Percentiles rank a stretch among this genome's conserved stretches.
Conservation (phyloP, 805 yeast genomes). For the Tetrapisispora nanseiensis region DNA sequence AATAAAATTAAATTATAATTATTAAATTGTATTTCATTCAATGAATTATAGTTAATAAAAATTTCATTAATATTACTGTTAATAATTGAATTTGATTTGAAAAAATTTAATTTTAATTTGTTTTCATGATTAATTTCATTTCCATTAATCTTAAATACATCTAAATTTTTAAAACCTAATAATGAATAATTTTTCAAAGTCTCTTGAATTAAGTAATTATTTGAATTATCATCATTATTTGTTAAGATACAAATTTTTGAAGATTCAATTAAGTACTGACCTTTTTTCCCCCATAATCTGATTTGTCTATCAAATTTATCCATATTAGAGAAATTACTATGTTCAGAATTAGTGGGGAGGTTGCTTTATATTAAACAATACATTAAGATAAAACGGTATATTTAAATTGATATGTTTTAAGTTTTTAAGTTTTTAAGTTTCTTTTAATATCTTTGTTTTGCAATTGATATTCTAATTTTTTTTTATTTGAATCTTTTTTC, state of each 20-base stretch:
- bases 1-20: conserved; percentile 1
- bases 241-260: conserved; percentile 56
- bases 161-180: conserved; percentile 40
- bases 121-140: no score
- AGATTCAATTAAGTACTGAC: conserved; percentile 52
- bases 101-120: no score
- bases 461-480: no score
- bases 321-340: no score
- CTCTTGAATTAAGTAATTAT: conserved; percentile 54
- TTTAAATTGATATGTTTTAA: no score
- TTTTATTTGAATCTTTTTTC: no score
- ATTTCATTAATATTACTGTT: not conserved
- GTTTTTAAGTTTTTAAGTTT: no score
- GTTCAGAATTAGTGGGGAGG: no score
- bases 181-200: conserved; percentile 65
- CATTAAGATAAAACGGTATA: no score
- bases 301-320: conserved; percentile 77
- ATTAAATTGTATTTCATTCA: not conserved
- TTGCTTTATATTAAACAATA: no score
- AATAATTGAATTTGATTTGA: no score
- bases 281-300: conserved; percentile 74
- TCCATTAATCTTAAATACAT: not conserved
- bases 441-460: no score
- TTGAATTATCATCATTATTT: conserved; percentile 37
- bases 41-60: not conserved